Evolutionary conservation across 148 eudicot species (phyloP), one percentile per base, ranked within the genome.

Genomic region (Oxyria digyna): DNA sequence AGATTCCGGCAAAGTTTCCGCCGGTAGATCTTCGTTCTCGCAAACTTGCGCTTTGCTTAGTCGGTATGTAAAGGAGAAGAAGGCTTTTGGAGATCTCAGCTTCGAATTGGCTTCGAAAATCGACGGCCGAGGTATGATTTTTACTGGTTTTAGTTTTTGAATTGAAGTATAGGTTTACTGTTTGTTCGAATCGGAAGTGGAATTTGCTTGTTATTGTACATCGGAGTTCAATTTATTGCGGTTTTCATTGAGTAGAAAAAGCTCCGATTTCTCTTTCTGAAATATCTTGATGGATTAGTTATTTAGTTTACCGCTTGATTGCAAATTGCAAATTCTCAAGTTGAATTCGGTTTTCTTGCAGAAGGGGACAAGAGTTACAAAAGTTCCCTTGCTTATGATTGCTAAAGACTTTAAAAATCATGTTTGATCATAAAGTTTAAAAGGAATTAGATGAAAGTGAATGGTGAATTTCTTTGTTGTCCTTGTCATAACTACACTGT

Each of bases 31-130:
- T 23, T 29, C 69, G 15, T 79, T 87, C 49, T 72, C 78, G 0
- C 78, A 72, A 42, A 87, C 93, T 17, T 85, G 82, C 42, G 83
- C 74, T 62, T 79, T 80, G 10, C 74, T 90, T 67, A 85, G 91
- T 46, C 88, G 75, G 75, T 90, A 49, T 23, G 70, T 90, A 42
- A 90, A 81, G 74, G 93, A 84, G 45, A 87, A 69, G 26, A 75
- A 87, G 11, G 67, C 74, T 31, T 69, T 85, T 0, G 79, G 76
- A 57, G 84, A 85, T 67, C 74, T 79, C 12, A 72, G 73, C 71
- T 75, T 80, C 37, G 84, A 46, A 15, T 67, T 80, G 38, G 38
- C 73, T 43, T 77, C 73, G 2, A 74, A 79, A 11, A 1, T 77
- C n/a, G 87, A 81, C 12, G 4, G 59, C 42, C 70, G 57, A 77